Conservation (phyloP, 495 filamentous ascomycete species). For the Trichoderma virens region DNA sequence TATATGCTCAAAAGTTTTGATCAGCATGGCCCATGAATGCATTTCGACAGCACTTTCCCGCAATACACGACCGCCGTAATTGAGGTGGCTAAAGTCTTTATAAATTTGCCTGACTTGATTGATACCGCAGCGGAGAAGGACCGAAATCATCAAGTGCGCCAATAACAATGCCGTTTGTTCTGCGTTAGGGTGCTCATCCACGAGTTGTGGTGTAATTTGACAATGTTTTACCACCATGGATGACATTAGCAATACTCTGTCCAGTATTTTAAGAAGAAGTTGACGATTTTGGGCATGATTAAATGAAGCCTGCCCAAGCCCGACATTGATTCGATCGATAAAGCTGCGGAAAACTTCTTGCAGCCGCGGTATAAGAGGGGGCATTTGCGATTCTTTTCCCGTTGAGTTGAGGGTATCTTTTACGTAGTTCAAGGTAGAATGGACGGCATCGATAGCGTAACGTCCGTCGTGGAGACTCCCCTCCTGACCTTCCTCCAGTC, state of each 20-base stretch:
- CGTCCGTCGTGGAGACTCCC: neutral
- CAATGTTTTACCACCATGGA: constrained; percentile 29
- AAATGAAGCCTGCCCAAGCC: constrained; percentile 11
- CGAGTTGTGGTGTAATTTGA: constrained; percentile 18
- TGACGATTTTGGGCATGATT: neutral
- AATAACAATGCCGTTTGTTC: constrained; percentile 37
- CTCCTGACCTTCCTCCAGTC: constrained; percentile 18
- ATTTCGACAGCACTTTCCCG: constrained; percentile 46
- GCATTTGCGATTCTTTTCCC: constrained; percentile 21
- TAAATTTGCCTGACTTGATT: constrained; percentile 52
- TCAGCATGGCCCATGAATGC: constrained; percentile 60
- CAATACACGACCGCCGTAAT: constrained; percentile 59
- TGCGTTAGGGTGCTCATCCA: constrained; percentile 27
- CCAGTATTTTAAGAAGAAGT: neutral
- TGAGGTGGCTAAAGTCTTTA: constrained; percentile 46
- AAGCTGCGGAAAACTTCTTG: constrained; percentile 37
- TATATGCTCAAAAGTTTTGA: constrained; percentile 48
- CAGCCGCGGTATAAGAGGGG: constrained; percentile 35
- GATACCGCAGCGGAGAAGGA: constrained; percentile 41
- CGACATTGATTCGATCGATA: constrained; percentile 25
- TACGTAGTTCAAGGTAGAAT: constrained; percentile 36
- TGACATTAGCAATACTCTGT: constrained; percentile 20
- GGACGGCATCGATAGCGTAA: constrained; percentile 22
- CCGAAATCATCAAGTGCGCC: constrained; percentile 28
- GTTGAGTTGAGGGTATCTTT: constrained; percentile 28